A percentile compares a stretch with the other conserved stretches of the same genome.
These are phyloP conservation scores for Talaromyces sp. DNA, from an alignment of 2,329 filamentous ascomycete species.

Conservation along the genomic window DNA sequence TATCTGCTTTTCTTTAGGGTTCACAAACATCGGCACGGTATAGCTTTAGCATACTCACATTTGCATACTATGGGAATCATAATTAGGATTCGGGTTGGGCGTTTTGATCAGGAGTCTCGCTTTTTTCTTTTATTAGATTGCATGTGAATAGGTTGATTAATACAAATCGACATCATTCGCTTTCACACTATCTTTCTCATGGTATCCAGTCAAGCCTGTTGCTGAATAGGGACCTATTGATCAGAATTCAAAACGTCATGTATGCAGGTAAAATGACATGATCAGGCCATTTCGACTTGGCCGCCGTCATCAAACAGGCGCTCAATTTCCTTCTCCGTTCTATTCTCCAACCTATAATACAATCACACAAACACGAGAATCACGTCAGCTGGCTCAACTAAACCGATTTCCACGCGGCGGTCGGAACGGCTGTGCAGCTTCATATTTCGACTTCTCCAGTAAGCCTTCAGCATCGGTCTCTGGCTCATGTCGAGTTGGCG, in stretches of 20 bases:
- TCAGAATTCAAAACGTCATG: background rate
- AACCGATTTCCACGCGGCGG: slow-evolving; percentile 86
- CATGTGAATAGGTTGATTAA: background rate
- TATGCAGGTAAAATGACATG: background rate
- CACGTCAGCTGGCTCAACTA: slow-evolving; percentile 41
- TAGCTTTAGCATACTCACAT: background rate
- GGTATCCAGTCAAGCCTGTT: background rate
- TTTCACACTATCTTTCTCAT: background rate
- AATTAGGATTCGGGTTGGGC: background rate
- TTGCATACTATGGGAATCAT: slow-evolving; percentile 3
- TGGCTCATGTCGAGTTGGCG: slow-evolving; percentile 76
- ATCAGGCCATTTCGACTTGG: background rate
- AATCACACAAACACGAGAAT: background rate
- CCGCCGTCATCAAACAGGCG: background rate
- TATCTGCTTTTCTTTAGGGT: background rate
- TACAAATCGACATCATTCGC: background rate
- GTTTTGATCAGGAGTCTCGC: background rate
- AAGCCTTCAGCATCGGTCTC: slow-evolving; percentile 64
- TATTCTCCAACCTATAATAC: slow-evolving; percentile 7
- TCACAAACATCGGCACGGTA: slow-evolving; percentile 8
- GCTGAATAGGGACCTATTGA: background rate
- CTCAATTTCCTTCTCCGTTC: background rate
- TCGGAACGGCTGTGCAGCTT: slow-evolving; percentile 69
- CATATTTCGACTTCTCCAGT: slow-evolving; percentile 83
- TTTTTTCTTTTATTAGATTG: background rate